phyloP scores from a whole-genome alignment of 2,329 filamentous ascomycete genomes.

The Pseudocercospora vitis region DNA sequence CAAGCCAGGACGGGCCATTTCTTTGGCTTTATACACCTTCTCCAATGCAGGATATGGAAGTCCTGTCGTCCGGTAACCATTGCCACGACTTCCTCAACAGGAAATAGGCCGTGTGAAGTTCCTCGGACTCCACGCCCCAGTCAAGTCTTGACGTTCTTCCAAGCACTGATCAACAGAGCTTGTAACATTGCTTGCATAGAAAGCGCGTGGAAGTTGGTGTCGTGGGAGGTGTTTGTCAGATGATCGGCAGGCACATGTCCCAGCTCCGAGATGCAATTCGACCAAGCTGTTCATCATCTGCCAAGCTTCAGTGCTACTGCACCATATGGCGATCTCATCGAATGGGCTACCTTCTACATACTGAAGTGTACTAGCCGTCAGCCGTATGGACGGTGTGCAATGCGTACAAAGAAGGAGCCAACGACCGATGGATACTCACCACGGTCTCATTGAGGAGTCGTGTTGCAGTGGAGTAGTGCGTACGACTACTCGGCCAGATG shows the following conservation, averaged over 20 bases:
- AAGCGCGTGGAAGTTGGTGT: constrained; percentile 13
- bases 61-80: no score
- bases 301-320: neutral
- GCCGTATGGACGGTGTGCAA: neutral
- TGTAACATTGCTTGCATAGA: constrained; percentile 9
- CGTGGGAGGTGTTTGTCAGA: constrained; percentile 5
- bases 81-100: constrained; percentile 3
- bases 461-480: no score
- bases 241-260: constrained; percentile 23
- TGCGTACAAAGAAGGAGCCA: no score
- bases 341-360: neutral
- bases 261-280: constrained; percentile 9
- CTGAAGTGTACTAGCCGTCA: no score
- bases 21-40: neutral
- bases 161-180: constrained; percentile 20
- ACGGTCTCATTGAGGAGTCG: no score
- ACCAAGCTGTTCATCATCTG: constrained; percentile 12
- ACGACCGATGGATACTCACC: no score
- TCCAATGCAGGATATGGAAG: no score
- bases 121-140: neutral
- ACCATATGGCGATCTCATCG: neutral
- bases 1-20: no score
- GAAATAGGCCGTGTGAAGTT: constrained; percentile 2
- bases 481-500: no score
- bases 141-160: neutral